These are phyloP conservation scores for Trichoderma sp. DNA, from an alignment of 2,329 filamentous ascomycete species.

Conservation along the genomic window DNA sequence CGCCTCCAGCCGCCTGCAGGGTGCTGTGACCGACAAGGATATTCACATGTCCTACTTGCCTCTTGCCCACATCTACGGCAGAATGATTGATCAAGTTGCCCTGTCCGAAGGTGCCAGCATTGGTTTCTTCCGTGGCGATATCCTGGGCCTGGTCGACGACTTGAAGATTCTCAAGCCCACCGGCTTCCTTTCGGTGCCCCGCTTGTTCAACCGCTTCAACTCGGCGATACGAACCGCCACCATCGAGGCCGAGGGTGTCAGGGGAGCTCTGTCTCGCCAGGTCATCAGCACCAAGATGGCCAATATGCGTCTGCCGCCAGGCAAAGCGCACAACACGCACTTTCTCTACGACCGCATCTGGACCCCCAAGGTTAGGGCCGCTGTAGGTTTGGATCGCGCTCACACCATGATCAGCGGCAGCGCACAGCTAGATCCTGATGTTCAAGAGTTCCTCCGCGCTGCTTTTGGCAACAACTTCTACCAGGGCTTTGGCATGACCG, in stretches of 20 bases:
- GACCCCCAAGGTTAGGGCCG: slow-evolving; percentile 81
- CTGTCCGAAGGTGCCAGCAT: slow-evolving; percentile 70
- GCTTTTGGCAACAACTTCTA: slow-evolving; percentile 74
- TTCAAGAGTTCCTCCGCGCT: slow-evolving; percentile 85
- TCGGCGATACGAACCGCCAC: slow-evolving; percentile 77
- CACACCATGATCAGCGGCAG: slow-evolving; percentile 80
- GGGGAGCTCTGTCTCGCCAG: slow-evolving; percentile 75
- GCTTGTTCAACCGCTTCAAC: slow-evolving; percentile 88
- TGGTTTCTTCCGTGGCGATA: slow-evolving; percentile 93
- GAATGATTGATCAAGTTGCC: slow-evolving; percentile 73
- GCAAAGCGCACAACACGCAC: slow-evolving; percentile 75
- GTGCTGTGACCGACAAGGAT: slow-evolving; percentile 51
- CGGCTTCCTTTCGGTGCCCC: slow-evolving; percentile 81
- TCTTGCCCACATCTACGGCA: slow-evolving; percentile 89
- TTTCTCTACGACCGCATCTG: slow-evolving; percentile 82
- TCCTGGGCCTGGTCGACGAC: slow-evolving; percentile 82
- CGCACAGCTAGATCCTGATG: slow-evolving; percentile 81
- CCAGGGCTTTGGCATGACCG: slow-evolving; percentile 92
- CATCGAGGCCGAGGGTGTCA: slow-evolving; percentile 73
- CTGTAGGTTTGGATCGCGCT: slow-evolving; percentile 73
- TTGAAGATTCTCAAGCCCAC: slow-evolving; percentile 83
- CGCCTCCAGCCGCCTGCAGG: slow-evolving; percentile 56
- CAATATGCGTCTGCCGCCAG: slow-evolving; percentile 66
- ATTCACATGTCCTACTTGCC: slow-evolving; percentile 83
- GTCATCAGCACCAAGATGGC: slow-evolving; percentile 78